These are phyloP conservation scores for Paracoccidioides lutzii DNA, from an alignment of 2,329 filamentous ascomycete species.

Conservation along the genomic window DNA sequence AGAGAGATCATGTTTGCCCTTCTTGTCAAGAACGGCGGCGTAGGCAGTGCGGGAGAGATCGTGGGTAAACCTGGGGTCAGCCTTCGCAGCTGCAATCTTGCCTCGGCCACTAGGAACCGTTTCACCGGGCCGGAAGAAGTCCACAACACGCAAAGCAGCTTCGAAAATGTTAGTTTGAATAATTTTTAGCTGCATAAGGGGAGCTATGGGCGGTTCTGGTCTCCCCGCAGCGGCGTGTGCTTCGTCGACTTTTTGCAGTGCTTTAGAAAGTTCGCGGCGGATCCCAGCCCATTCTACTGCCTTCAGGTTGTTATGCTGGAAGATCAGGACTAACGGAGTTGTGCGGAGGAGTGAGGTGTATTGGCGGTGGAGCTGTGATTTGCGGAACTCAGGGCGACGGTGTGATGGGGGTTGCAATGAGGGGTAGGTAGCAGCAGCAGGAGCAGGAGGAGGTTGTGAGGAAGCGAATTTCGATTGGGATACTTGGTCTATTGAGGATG, in stretches of 20 bases:
- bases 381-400: constrained; percentile 72
- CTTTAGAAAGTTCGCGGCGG: constrained; percentile 52
- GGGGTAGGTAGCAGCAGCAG: constrained; percentile 47
- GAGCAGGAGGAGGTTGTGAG: constrained; percentile 27
- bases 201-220: constrained; percentile 35
- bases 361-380: constrained; percentile 74
- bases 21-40: constrained; percentile 36
- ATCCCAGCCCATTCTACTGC: constrained; percentile 63
- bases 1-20: constrained; percentile 49
- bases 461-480: constrained; percentile 18
- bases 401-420: constrained; percentile 74
- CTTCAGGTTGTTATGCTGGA: constrained; percentile 67
- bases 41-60: constrained; percentile 46
- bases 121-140: constrained; percentile 56
- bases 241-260: constrained; percentile 51
- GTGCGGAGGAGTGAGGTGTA: constrained; percentile 83
- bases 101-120: constrained; percentile 8
- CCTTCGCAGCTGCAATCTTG: constrained; percentile 18
- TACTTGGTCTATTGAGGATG: constrained; percentile 39
- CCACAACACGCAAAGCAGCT: constrained; percentile 69
- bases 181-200: constrained; percentile 62
- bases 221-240: constrained; percentile 48
- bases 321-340: constrained; percentile 71
- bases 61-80: constrained; percentile 39
- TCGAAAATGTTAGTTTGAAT: constrained; percentile 82